phyloP scores from a whole-genome alignment of 1,139 yeast species.

The Geotrichum bryndzae region DNA sequence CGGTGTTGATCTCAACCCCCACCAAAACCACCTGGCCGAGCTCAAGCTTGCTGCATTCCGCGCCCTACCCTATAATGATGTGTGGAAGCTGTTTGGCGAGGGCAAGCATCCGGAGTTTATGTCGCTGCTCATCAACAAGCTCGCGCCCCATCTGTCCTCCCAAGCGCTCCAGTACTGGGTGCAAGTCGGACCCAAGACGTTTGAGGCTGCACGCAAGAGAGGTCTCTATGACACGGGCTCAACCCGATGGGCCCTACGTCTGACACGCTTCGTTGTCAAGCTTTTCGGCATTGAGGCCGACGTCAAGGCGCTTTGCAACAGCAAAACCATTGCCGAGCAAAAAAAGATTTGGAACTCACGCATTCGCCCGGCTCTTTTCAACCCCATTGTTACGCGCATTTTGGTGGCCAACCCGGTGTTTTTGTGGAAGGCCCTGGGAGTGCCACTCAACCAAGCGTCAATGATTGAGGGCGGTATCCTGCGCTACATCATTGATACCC shows the following conservation, averaged over 20 bases:
- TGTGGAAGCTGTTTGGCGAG: conserved; percentile 72
- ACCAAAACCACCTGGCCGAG: conserved; percentile 74
- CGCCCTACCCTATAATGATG: conserved; percentile 50
- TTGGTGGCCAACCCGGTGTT: conserved; percentile 75
- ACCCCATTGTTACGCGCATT: conserved; percentile 59
- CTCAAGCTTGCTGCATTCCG: conserved; percentile 68
- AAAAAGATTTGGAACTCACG: conserved; percentile 53
- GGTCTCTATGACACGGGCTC: conserved; percentile 79
- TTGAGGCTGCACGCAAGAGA: conserved; percentile 42
- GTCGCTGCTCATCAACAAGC: conserved; percentile 47
- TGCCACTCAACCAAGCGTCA: conserved; percentile 75
- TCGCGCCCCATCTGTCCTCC: conserved; percentile 69
- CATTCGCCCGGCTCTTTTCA: conserved; percentile 63
- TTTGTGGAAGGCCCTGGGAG: conserved; percentile 83
- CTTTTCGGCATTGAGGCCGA: conserved; percentile 49
- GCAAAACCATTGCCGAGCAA: conserved; percentile 58
- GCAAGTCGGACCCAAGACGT: conserved; percentile 54
- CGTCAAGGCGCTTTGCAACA: conserved; percentile 52
- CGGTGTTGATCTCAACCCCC: conserved; percentile 80
- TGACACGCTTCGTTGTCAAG: conserved; percentile 56
- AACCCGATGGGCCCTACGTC: conserved; percentile 76
- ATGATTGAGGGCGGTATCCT: conserved; percentile 69
- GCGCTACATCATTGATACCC: conserved; percentile 67
- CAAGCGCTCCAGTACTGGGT: conserved; percentile 80
- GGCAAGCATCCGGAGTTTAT: conserved; percentile 55